phyloP scores from a whole-genome alignment of 768 basidiomycete genomes.

The Scleroderma bovista region DNA sequence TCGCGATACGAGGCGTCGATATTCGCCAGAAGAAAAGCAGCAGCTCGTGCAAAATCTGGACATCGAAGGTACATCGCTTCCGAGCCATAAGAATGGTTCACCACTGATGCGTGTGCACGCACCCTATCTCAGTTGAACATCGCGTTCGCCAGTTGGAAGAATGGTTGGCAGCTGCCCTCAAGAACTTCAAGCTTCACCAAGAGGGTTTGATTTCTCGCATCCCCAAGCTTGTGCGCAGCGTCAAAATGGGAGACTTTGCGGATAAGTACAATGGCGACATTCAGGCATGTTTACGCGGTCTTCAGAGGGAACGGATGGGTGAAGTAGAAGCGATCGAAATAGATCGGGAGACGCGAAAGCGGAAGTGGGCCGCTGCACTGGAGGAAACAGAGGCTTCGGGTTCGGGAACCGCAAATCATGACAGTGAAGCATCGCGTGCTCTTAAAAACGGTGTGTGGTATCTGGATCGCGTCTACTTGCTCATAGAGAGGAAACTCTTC shows the following conservation, averaged over 20 bases:
- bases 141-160: constrained; percentile 67
- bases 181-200: constrained; percentile 70
- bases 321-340: constrained; percentile 47
- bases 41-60: constrained; percentile 75
- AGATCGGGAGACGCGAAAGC: constrained; percentile 63
- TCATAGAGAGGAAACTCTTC: neutral
- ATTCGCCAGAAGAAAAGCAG: constrained; percentile 63
- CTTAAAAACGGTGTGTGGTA: constrained; percentile 52
- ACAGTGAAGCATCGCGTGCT: constrained; percentile 39
- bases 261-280: constrained; percentile 74
- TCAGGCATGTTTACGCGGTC: constrained; percentile 61
- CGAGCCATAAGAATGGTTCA: neutral
- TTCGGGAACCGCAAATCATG: constrained; percentile 21
- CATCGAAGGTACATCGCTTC: constrained; percentile 54
- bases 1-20: constrained; percentile 27
- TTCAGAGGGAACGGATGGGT: constrained; percentile 60
- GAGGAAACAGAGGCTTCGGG: constrained; percentile 47
- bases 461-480: neutral
- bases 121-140: constrained; percentile 52
- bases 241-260: constrained; percentile 74
- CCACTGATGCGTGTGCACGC: neutral
- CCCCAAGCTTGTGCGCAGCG: constrained; percentile 64
- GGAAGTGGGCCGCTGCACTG: constrained; percentile 67
- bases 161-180: constrained; percentile 68
- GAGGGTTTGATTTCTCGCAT: constrained; percentile 71